A percentile compares a stretch with the other conserved stretches of the same genome.
phyloP scores from a whole-genome alignment of 75 land plant genomes.

The Cunninghamia lanceolata region DNA sequence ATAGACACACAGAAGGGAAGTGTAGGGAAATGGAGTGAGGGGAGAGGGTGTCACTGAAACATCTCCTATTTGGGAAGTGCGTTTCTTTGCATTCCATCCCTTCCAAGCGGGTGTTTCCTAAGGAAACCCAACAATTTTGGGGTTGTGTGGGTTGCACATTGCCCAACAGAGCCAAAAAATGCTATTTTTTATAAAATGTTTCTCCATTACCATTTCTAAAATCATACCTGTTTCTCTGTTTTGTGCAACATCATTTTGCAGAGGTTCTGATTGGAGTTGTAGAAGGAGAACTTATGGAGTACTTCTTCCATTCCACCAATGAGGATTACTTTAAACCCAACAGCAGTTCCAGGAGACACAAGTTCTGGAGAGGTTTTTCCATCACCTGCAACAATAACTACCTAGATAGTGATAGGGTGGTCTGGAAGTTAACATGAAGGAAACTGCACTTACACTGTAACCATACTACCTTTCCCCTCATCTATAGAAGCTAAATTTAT shows the following conservation, averaged over 20 bases:
- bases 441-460: neutral
- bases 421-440: neutral
- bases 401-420: neutral
- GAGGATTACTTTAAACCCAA: neutral
- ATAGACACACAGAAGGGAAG: neutral
- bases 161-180: neutral
- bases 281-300: neutral
- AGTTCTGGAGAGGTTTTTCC: neutral
- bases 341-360: neutral
- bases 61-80: neutral
- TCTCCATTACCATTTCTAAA: neutral
- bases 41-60: neutral
- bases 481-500: neutral
- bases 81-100: neutral
- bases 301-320: neutral
- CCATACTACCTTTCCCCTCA: neutral
- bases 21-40: neutral
- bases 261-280: neutral
- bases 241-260: neutral
- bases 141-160: neutral
- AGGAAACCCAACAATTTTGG: neutral
- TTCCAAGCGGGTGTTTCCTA: neutral
- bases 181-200: neutral
- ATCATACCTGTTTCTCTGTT: too few species aligned
- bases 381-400: neutral